Conservation (phyloP, 1,284 basidiomycete genomes). For the Austroboletus niveus region DNA sequence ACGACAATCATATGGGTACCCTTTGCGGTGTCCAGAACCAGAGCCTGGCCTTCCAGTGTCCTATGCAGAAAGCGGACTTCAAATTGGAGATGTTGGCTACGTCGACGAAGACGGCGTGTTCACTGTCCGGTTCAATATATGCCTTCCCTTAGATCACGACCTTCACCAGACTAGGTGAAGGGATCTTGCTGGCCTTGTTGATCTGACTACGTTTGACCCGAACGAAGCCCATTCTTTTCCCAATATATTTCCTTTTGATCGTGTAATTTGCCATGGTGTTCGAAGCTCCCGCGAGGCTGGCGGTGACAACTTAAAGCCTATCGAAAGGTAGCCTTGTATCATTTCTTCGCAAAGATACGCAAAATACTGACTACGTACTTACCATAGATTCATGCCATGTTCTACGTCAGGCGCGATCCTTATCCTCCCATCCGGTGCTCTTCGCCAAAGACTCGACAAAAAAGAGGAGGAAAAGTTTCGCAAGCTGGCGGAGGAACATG, state of each 20-base stretch:
- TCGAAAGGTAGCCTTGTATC: neutral
- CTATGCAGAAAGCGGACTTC: neutral
- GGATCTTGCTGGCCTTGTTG: neutral
- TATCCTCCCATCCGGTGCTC: constrained; percentile 4
- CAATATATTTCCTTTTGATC: neutral
- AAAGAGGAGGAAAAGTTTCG: neutral
- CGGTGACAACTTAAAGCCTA: no score
- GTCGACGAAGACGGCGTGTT: constrained; percentile 2
- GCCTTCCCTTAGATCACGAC: neutral
- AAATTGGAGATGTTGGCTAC: constrained; percentile 3
- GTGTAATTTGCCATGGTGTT: neutral
- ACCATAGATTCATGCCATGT: neutral
- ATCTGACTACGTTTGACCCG: neutral
- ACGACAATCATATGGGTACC: neutral
- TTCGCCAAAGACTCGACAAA: neutral
- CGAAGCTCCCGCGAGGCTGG: neutral
- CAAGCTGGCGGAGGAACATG: neutral
- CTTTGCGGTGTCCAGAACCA: neutral
- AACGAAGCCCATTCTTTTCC: neutral
- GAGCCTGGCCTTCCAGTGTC: neutral
- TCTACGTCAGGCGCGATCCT: neutral
- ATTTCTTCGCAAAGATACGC: neutral
- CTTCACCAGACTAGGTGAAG: neutral
- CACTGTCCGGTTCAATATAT: constrained; percentile 1
- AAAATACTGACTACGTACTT: neutral